Evolutionary conservation across 2,329 filamentous ascomycete genomes (phyloP).

Genomic region (Aspergillus sp.): DNA sequence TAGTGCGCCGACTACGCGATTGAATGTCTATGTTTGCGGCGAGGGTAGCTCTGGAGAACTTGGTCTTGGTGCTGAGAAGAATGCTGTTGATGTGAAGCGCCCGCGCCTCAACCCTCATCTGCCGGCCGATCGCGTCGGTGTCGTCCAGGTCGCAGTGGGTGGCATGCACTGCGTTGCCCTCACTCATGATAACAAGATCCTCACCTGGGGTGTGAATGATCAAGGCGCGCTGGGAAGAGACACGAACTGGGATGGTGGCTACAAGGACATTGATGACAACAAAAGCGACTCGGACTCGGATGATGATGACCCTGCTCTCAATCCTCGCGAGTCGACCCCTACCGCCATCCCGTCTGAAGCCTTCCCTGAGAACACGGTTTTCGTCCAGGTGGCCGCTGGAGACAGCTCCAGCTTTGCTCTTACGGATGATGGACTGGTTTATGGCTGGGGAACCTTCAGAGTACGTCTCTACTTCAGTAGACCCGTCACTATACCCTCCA

Average conservation of each 20-base stretch:
- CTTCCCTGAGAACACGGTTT: slow-evolving; percentile 54
- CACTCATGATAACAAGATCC: slow-evolving; percentile 75
- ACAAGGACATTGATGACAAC: slow-evolving; percentile 49
- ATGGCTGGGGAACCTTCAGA: slow-evolving; percentile 63
- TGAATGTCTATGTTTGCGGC: slow-evolving; percentile 78
- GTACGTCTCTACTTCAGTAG: slow-evolving; percentile 31
- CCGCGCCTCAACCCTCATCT: slow-evolving; percentile 67
- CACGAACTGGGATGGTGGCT: slow-evolving; percentile 65
- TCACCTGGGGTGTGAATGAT: slow-evolving; percentile 87
- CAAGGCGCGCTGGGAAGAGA: slow-evolving; percentile 75
- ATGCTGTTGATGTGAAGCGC: slow-evolving; percentile 68
- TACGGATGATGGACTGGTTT: slow-evolving; percentile 59
- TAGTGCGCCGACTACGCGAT: slow-evolving; percentile 50
- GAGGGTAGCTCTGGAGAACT: slow-evolving; percentile 80
- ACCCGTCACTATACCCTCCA: slow-evolving; percentile 3
- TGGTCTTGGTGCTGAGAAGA: slow-evolving; percentile 67
- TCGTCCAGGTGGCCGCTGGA: slow-evolving; percentile 57
- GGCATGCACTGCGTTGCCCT: slow-evolving; percentile 79
- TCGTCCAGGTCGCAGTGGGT: slow-evolving; percentile 74
- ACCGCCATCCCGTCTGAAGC: slow-evolving; percentile 46
- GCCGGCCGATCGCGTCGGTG: slow-evolving; percentile 54
- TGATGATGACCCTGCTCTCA: slow-evolving; percentile 51
- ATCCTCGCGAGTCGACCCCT: slow-evolving; percentile 55
- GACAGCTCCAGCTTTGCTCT: slow-evolving; percentile 60
- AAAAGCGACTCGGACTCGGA: slow-evolving; percentile 46